Conservation (phyloP, 495 filamentous ascomycete species). For the Hyaloscypha bicolor region DNA sequence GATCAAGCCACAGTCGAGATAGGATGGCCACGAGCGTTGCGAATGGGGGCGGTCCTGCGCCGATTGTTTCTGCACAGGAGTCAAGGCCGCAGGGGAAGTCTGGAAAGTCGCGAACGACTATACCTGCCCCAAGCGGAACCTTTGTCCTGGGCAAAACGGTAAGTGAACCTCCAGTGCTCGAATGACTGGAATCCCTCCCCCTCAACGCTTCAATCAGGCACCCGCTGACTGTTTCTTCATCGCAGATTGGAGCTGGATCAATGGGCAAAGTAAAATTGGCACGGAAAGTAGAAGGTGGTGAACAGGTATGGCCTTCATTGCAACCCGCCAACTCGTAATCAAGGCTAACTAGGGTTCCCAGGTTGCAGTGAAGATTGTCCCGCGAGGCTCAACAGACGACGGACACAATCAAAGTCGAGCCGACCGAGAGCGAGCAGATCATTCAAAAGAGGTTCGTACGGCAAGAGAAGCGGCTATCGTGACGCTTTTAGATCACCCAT, state of each 20-base stretch:
- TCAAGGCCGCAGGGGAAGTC: constrained; percentile 50
- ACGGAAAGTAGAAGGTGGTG: constrained; percentile 75
- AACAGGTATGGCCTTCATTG: constrained; percentile 61
- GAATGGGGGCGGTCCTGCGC: constrained; percentile 48
- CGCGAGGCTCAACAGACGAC: constrained; percentile 83
- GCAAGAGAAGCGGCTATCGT: constrained; percentile 97
- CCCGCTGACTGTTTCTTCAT: neutral
- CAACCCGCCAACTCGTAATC: neutral
- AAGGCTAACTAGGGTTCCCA: constrained; percentile 35
- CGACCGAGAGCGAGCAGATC: constrained; percentile 85
- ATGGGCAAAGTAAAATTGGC: constrained; percentile 97
- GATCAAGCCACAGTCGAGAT: constrained; percentile 19
- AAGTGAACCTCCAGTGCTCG: neutral
- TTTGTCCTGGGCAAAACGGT: constrained; percentile 91
- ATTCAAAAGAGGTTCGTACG: constrained; percentile 95
- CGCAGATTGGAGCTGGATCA: constrained; percentile 82
- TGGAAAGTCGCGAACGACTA: constrained; percentile 74
- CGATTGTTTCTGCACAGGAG: constrained; percentile 45
- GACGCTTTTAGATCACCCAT: constrained; percentile 90
- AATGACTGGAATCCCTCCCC: neutral
- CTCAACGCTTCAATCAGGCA: neutral
- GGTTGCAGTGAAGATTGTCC: constrained; percentile 98
- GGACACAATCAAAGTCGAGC: constrained; percentile 66
- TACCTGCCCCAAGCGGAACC: constrained; percentile 79
- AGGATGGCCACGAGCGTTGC: constrained; percentile 39